These are phyloP conservation scores for Evernia prunastri DNA, from an alignment of 495 filamentous ascomycete species.

Conservation along the genomic window DNA sequence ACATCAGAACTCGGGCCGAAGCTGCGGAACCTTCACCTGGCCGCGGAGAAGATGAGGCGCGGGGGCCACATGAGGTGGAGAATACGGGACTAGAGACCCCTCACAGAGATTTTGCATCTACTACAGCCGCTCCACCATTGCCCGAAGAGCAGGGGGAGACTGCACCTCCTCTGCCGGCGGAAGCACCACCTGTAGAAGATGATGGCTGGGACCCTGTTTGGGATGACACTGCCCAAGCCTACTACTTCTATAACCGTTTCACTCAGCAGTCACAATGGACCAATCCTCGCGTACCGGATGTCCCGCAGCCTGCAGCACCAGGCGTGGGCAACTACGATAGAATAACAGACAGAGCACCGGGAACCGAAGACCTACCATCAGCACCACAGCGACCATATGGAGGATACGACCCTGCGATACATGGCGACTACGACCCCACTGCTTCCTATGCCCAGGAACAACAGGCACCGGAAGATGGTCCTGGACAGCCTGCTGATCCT, in stretches of 20 bases:
- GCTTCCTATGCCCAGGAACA: slow-evolving; percentile 76
- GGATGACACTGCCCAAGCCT: slow-evolving; percentile 63
- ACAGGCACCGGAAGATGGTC: slow-evolving; percentile 25
- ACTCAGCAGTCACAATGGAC: slow-evolving; percentile 76
- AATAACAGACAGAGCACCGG: slow-evolving; percentile 31
- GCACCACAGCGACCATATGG: slow-evolving; percentile 37
- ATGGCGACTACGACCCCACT: slow-evolving; percentile 90
- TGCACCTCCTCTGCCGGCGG: slow-evolving; percentile 46
- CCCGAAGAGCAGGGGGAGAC: slow-evolving; percentile 41
- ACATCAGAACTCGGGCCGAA: slow-evolving; percentile 6
- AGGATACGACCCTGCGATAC: slow-evolving; percentile 92
- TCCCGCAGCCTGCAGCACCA: slow-evolving; percentile 22
- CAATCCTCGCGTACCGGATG: slow-evolving; percentile 70
- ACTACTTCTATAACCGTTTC: slow-evolving; percentile 87
- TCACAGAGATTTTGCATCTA: not conserved
- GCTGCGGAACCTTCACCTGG: slow-evolving; percentile 11
- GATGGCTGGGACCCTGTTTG: slow-evolving; percentile 89
- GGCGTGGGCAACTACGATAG: slow-evolving; percentile 28
- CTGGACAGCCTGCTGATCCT: slow-evolving; percentile 33
- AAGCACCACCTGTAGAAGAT: slow-evolving; percentile 51
- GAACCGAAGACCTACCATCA: slow-evolving; percentile 26
- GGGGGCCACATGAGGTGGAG: slow-evolving; percentile 10
- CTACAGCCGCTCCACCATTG: slow-evolving; percentile 39
- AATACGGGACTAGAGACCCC: not conserved
- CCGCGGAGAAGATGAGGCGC: slow-evolving; percentile 15